A percentile compares a stretch with the other conserved stretches of the same genome.
These are phyloP conservation scores for Lachancea nothofagi DNA, from an alignment of 805 yeast genomes.

Conservation along the genomic window DNA sequence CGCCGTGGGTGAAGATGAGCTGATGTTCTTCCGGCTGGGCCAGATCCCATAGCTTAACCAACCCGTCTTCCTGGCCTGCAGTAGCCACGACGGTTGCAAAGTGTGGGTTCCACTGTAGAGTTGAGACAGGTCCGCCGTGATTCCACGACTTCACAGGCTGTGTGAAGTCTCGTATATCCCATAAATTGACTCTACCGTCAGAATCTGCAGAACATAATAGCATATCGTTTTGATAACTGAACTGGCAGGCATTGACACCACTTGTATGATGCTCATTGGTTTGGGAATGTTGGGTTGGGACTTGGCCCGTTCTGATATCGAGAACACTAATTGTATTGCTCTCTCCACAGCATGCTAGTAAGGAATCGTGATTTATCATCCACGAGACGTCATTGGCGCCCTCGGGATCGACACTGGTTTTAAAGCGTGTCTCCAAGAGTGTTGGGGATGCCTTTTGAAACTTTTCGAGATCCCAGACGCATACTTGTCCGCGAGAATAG, in stretches of 20 bases:
- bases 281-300: conserved; percentile 10
- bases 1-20: conserved; percentile 66
- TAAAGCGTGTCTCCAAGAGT: conserved; percentile 23
- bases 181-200: conserved; percentile 47
- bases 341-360: conserved; percentile 68
- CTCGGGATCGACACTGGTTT: conserved; percentile 28
- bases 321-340: conserved; percentile 43
- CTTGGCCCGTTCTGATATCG: conserved; percentile 43
- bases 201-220: conserved; percentile 65
- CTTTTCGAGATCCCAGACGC: conserved; percentile 60
- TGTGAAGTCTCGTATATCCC: conserved; percentile 56
- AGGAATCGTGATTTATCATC: conserved; percentile 53
- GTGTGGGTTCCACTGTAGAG: conserved; percentile 68
- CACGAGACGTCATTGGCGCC: conserved; percentile 74
- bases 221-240: conserved; percentile 52
- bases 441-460: conserved; percentile 29
- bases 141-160: conserved; percentile 28
- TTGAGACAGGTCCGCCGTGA: conserved; percentile 52
- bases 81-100: conserved; percentile 51
- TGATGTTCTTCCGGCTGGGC: conserved; percentile 26
- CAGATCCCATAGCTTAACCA: conserved; percentile 60
- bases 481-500: conserved; percentile 57
- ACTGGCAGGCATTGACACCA: conserved; percentile 53
- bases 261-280: conserved; percentile 15
- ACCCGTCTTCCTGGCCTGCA: conserved; percentile 58